These are phyloP conservation scores for Leptographium radiaticola DNA, from an alignment of 2,329 filamentous ascomycete species.

Conservation along the genomic window DNA sequence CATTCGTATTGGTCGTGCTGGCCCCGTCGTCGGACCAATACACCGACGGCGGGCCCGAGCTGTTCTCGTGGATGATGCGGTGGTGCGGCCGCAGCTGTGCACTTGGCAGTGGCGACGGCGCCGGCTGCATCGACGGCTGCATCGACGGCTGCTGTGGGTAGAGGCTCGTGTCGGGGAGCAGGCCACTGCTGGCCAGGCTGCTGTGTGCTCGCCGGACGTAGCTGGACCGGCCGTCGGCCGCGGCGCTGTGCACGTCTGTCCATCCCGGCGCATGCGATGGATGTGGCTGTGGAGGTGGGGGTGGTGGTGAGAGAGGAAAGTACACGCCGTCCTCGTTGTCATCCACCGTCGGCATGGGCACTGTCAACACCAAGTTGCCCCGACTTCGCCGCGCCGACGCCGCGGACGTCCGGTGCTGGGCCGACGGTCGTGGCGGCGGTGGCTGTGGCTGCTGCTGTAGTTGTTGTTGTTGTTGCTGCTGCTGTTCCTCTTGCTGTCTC, in stretches of 20 bases:
- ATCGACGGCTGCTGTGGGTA: background rate
- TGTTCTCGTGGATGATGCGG: conserved; percentile 3
- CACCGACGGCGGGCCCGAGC: conserved; percentile 12
- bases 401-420: background rate
- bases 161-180: background rate
- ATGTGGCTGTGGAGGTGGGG: background rate
- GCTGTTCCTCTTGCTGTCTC: background rate
- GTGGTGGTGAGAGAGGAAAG: background rate
- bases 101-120: background rate
- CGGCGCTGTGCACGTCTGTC: no score
- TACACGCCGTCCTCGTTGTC: background rate
- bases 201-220: background rate
- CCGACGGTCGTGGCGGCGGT: background rate
- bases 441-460: background rate
- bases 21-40: conserved; percentile 17
- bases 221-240: no score
- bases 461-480: background rate
- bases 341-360: background rate
- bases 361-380: background rate
- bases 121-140: background rate
- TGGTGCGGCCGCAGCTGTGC: background rate
- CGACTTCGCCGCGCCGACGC: background rate
- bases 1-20: conserved; percentile 3
- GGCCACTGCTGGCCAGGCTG: conserved; percentile 2
- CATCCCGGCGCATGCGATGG: background rate